These are phyloP conservation scores for Termitomyces sp. DNA, from an alignment of 768 basidiomycete species.

Conservation along the genomic window DNA sequence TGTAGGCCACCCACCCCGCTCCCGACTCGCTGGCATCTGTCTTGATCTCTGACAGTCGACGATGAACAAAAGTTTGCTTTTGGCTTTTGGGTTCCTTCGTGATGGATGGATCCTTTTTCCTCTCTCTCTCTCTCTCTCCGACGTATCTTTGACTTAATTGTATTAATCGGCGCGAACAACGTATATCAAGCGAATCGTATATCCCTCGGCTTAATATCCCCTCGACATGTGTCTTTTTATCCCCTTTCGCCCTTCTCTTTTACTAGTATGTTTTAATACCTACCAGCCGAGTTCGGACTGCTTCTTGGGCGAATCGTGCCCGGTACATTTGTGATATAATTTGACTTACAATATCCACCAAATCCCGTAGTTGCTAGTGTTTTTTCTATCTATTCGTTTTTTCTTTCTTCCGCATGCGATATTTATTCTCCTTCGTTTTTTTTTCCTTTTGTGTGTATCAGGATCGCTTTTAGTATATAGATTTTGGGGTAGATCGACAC, in stretches of 20 bases:
- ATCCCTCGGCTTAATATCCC: constrained; percentile 2
- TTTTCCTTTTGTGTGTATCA: not conserved
- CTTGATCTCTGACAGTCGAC: not conserved
- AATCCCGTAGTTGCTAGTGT: not conserved
- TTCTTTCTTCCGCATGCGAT: not conserved
- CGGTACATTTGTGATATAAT: not conserved
- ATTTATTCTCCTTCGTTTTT: not conserved
- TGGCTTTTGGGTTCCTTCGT: not conserved
- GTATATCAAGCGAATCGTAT: not conserved
- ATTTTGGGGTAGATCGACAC: not conserved
- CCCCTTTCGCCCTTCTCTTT: not conserved
- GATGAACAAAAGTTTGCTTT: not conserved
- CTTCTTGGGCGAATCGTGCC: not conserved
- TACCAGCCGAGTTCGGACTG: not conserved
- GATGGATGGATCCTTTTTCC: not conserved
- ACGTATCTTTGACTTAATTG: not conserved
- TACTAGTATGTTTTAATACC: not conserved
- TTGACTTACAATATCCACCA: not conserved
- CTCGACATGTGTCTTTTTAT: not conserved
- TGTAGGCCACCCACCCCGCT: not conserved
- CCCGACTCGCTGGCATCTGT: too few relatives aligned
- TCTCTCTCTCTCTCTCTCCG: too few relatives aligned
- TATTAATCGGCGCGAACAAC: not conserved
- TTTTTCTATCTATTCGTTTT: constrained; percentile 1
- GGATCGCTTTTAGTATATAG: not conserved